Conservation (phyloP, 768 basidiomycete species). For the Tulasnella sp. region DNA sequence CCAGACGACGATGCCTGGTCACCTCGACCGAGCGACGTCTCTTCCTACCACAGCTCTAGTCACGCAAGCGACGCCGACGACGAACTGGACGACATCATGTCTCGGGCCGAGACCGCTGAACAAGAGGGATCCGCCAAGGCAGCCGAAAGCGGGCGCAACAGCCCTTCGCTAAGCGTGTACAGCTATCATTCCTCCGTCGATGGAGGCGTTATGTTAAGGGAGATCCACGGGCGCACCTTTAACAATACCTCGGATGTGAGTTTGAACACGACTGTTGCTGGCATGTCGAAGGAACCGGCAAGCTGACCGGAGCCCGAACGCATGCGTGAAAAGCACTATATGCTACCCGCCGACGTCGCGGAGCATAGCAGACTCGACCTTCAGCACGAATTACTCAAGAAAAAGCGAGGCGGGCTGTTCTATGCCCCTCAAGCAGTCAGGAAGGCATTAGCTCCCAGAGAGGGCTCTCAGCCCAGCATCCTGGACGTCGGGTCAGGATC, state of each 20-base stretch:
- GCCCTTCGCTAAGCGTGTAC: not conserved
- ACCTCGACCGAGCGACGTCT: not conserved
- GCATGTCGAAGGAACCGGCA: no score
- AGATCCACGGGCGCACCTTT: not conserved
- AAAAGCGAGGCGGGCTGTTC: constrained; percentile 40
- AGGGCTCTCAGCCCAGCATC: not conserved
- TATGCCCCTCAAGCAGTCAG: constrained; percentile 39
- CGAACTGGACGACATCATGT: not conserved
- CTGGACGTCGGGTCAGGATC: constrained; percentile 19
- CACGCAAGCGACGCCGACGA: not conserved
- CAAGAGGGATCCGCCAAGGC: not conserved
- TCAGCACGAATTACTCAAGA: constrained; percentile 43
- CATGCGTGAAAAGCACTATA: no score
- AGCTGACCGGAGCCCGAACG: no score
- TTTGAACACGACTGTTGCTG: no score
- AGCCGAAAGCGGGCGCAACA: not conserved
- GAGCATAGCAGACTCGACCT: constrained; percentile 45
- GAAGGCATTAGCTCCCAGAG: not conserved
- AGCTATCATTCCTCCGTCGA: not conserved
- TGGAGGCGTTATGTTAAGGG: not conserved
- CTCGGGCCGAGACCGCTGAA: not conserved
- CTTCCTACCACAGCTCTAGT: not conserved
- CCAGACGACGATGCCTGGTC: not conserved
- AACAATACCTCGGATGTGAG: not conserved
- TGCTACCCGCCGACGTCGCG: constrained; percentile 30